Evolutionary conservation across 106 monocot genomes (phyloP).

Genomic region (Acorus calamus): DNA sequence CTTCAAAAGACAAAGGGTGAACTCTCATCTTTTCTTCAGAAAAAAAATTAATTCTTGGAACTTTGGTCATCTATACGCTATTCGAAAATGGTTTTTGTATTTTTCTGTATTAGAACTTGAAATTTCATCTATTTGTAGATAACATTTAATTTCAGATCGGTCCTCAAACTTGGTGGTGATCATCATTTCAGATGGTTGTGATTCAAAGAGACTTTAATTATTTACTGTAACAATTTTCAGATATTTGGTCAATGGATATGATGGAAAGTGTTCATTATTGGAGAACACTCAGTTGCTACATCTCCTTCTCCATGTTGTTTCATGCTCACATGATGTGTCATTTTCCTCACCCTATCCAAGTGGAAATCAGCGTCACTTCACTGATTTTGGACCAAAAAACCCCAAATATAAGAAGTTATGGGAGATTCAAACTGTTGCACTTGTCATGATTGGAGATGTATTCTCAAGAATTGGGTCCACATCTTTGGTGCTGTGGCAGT

Average conservation of each 20-base stretch:
- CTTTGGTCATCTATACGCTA: no score
- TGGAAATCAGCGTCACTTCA: constrained; percentile 4
- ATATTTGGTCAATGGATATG: constrained; percentile 34
- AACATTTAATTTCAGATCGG: no score
- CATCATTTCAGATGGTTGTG: neutral
- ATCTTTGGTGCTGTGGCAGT: constrained; percentile 51
- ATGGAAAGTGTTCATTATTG: constrained; percentile 39
- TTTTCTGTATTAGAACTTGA: no score
- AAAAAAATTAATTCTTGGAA: no score
- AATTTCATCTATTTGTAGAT: no score
- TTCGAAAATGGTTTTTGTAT: no score
- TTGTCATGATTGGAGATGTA: constrained; percentile 50
- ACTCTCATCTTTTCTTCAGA: no score
- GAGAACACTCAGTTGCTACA: constrained; percentile 30
- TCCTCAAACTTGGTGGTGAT: no score
- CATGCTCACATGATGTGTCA: constrained; percentile 49
- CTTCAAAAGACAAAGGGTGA: no score
- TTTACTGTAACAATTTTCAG: constrained; percentile 21
- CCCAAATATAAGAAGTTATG: constrained; percentile 24
- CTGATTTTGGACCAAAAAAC: constrained; percentile 14
- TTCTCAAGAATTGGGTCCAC: constrained; percentile 38
- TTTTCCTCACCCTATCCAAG: constrained; percentile 19
- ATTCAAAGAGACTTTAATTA: neutral
- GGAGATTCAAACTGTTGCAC: constrained; percentile 65
- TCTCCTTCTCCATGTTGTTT: constrained; percentile 49